Percentiles rank a stretch among this genome's conserved stretches.
phyloP scores from a whole-genome alignment of 1,284 basidiomycete species.

The Tylopilus orsonianus region DNA sequence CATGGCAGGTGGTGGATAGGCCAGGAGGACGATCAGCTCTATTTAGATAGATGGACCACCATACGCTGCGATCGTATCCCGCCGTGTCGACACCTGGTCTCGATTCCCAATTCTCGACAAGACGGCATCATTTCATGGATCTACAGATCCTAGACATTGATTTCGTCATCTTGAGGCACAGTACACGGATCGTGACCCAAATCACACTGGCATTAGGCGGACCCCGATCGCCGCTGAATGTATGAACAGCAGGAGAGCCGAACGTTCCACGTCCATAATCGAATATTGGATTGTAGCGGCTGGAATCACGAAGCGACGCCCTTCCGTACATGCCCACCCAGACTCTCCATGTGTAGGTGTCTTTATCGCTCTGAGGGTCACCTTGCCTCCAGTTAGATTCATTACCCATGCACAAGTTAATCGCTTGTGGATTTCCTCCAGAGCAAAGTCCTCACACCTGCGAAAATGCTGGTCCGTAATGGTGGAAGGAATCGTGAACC shows the following conservation, averaged over 20 bases:
- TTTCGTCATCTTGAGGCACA: background rate
- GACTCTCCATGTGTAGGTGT: too few species aligned
- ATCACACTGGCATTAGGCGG: background rate
- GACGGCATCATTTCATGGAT: constrained; percentile 8
- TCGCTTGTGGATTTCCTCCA: too few species aligned
- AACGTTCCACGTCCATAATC: too few species aligned
- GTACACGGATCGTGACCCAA: background rate
- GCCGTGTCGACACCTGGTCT: constrained; percentile 3
- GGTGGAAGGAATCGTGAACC: background rate
- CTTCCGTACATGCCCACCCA: too few species aligned
- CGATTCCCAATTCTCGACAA: constrained; percentile 1
- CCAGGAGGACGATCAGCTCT: background rate
- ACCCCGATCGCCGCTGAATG: constrained; percentile 5
- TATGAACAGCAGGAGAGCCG: too few species aligned
- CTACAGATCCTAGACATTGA: background rate
- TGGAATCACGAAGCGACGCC: too few species aligned
- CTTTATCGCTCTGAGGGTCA: too few species aligned
- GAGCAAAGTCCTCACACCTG: too few species aligned
- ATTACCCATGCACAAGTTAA: too few species aligned
- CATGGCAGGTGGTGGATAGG: background rate
- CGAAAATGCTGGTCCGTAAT: too few species aligned
- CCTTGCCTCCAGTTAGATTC: too few species aligned
- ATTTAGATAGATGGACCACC: background rate
- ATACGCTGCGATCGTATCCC: background rate
- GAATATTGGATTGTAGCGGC: background rate